These are phyloP conservation scores for Yamadazyma tumulicola DNA, from an alignment of 805 yeast species.

Conservation along the genomic window DNA sequence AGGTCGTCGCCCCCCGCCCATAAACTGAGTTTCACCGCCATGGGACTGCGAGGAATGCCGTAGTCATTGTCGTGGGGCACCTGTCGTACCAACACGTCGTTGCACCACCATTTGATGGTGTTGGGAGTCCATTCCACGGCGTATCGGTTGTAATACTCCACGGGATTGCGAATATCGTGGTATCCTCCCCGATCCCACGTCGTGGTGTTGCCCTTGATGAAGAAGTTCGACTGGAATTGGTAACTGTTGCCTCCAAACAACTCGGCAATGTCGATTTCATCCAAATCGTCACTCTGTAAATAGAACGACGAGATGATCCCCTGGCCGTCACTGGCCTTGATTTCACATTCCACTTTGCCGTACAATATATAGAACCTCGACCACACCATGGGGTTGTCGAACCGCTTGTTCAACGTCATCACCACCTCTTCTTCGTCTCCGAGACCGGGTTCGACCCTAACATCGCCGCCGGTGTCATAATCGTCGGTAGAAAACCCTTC, in stretches of 20 bases:
- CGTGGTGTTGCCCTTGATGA: slow-evolving; percentile 36
- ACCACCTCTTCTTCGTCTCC: slow-evolving; percentile 4
- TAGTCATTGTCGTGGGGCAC: slow-evolving; percentile 16
- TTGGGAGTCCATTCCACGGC: slow-evolving; percentile 37
- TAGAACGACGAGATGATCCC: slow-evolving; percentile 40
- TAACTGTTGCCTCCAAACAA: slow-evolving; percentile 33
- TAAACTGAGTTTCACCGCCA: slow-evolving; percentile 31
- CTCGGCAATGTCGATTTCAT: slow-evolving; percentile 41
- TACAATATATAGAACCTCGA: slow-evolving; percentile 30
- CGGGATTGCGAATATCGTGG: slow-evolving; percentile 26
- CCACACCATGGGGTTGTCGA: slow-evolving; percentile 30
- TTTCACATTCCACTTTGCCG: slow-evolving; percentile 36
- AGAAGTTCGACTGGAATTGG: slow-evolving; percentile 35
- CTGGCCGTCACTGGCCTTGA: slow-evolving; percentile 27
- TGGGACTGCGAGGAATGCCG: slow-evolving; percentile 36
- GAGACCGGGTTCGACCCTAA: neutral
- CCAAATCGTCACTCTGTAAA: slow-evolving; percentile 41
- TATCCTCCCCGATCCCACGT: slow-evolving; percentile 34
- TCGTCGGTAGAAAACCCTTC: slow-evolving; percentile 4
- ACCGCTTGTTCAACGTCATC: slow-evolving; percentile 17
- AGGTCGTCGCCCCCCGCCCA: slow-evolving; percentile 42
- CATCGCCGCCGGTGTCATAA: slow-evolving; percentile 7
- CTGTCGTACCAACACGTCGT: slow-evolving; percentile 25
- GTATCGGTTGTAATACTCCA: slow-evolving; percentile 23
- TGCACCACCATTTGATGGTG: slow-evolving; percentile 26